Base-by-base conservation (phyloP, 441 rosid species). In the Viola pubescens region DNA sequence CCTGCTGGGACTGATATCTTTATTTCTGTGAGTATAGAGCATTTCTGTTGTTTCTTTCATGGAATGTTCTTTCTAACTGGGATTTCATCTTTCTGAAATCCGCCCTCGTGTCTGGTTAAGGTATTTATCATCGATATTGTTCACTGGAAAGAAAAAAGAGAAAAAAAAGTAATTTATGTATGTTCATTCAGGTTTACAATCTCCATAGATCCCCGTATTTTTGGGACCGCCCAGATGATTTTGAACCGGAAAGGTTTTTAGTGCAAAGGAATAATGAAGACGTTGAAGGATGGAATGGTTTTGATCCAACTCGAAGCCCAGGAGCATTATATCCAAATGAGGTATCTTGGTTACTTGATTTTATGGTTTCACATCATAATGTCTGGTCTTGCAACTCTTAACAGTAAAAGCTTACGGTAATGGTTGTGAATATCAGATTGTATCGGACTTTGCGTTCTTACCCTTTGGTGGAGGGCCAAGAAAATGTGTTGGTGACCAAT, bases 391-490 rank as follows among this genome's bases (percentile, higher is more conserved):
- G 14, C 54, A 14, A 9, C n/a, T 41, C 38, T 43, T 63, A 9
- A 60, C 48, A 52, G n/a, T 0, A 26, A 26, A 26, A 26, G 37
- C 2, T 42, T 9, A 48, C 56, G 34, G 59, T 52, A 58, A 44
- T 55, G 58, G 45, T 70, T 70, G 63, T 7, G 46, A 37, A 59
- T 50, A 45, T 63, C 89, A 91, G 98, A 72, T 87, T 9, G 61
- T 82, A 71, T 70, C 96, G 41, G 98, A 91, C 72, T 91, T 85
- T 66, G 87, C 98, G 1, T 86, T 88, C 80, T 72, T 88, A 69
- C 95, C 95, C 11, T 91, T 91, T 16, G 98, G 98, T 0, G 98
- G 96, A 16, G 96, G 98, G 11, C 94, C 94, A 6, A 78, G 96
- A 69, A 91, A 88, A 76, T 91, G 96, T 52, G 86, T 91, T 1